A percentile compares a stretch with the other conserved stretches of the same genome.
Evolutionary conservation across 345 rosid species (phyloP).

Genomic region (Erucastrum elatum): DNA sequence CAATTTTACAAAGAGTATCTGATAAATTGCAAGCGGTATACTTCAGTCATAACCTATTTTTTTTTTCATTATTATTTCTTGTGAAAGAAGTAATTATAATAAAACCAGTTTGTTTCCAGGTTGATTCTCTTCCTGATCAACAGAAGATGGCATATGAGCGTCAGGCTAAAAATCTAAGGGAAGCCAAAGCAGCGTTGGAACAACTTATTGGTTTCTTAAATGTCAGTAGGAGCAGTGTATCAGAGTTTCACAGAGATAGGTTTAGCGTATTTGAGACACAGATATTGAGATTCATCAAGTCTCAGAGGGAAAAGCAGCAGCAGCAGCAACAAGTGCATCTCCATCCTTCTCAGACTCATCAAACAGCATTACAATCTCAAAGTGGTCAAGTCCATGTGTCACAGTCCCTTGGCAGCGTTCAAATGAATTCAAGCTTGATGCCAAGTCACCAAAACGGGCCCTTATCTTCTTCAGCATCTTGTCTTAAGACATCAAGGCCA

Average conservation of each 20-base stretch:
- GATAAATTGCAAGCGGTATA: conserved; percentile 42
- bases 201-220: conserved; percentile 27
- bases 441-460: no score
- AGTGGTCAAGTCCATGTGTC: not conserved
- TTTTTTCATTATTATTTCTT: not conserved
- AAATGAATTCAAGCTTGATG: no score
- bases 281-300: conserved; percentile 18
- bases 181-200: conserved; percentile 27
- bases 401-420: not conserved
- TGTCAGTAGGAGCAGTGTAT: conserved; percentile 27
- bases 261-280: conserved; percentile 32
- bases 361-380: conserved; percentile 40
- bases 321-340: conserved; percentile 42
- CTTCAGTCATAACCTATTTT: not conserved
- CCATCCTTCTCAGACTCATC: not conserved
- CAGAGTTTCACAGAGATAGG: conserved; percentile 42
- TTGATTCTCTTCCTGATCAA: conserved; percentile 37
- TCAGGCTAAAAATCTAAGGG: conserved; percentile 32
- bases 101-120: conserved; percentile 27
- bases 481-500: conserved; percentile 6
- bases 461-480: no score
- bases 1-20: conserved; percentile 36
- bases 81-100: not conserved
- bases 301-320: conserved; percentile 31
- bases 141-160: conserved; percentile 22